phyloP scores from a whole-genome alignment of 225 moss, liverwort and hornwort species.

The Straminergon stramineum region DNA sequence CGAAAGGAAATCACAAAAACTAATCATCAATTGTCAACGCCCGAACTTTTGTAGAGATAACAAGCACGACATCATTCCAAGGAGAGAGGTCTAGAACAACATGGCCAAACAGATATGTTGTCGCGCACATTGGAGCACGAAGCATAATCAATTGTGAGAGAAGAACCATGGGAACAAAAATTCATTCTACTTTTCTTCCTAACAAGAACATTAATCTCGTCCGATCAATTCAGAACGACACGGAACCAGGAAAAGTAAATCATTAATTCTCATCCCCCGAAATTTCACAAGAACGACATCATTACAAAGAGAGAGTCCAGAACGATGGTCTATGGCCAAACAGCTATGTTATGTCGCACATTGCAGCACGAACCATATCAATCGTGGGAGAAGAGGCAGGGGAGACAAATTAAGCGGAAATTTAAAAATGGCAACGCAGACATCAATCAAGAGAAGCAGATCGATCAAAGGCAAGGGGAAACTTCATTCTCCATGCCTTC shows the following conservation, averaged over 20 bases:
- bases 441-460: neutral
- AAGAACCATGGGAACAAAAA: neutral
- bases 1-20: neutral
- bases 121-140: neutral
- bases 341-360: neutral
- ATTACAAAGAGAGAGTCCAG: neutral
- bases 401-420: neutral
- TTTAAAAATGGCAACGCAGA: no score
- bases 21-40: neutral
- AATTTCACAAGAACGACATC: neutral
- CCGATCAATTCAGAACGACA: neutral
- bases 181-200: neutral
- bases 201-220: neutral
- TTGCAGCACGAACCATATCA: neutral
- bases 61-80: neutral
- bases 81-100: neutral
- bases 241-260: neutral
- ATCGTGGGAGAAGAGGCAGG: neutral
- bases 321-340: neutral
- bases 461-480: neutral
- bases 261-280: neutral
- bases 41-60: neutral
- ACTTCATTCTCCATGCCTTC: neutral
- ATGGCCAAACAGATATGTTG: neutral
- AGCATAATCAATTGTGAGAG: neutral